Conservation (phyloP, 148 eudicot species). For the Rhododendron ferrugineum region DNA sequence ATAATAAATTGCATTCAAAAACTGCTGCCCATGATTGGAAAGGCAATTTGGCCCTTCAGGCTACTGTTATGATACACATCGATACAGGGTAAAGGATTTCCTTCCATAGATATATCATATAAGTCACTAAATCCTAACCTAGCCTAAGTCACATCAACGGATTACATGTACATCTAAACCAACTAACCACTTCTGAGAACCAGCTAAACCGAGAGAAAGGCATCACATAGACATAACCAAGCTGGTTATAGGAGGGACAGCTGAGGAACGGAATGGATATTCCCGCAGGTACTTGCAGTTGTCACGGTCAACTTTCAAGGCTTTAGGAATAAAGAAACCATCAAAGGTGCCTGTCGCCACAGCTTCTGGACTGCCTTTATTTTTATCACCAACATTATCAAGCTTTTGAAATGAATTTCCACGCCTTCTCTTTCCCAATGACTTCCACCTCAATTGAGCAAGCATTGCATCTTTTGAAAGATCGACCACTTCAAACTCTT, state of each 20-base stretch:
- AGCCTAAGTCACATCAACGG: neutral
- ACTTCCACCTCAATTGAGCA: conserved; percentile 55
- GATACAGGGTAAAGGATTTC: neutral
- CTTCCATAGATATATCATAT: neutral
- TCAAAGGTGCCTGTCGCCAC: conserved; percentile 10
- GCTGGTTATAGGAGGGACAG: conserved; percentile 41
- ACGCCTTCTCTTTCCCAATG: conserved; percentile 54
- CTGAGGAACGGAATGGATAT: conserved; percentile 46
- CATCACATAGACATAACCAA: conserved; percentile 75
- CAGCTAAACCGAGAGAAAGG: neutral
- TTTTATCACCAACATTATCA: conserved; percentile 9
- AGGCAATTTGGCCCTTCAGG: neutral
- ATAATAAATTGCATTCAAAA: conserved; percentile 18
- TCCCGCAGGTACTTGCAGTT: conserved; percentile 57
- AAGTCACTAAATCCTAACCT: conserved; percentile 10
- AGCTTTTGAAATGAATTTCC: conserved; percentile 28
- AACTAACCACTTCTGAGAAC: neutral
- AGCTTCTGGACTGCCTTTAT: conserved; percentile 15
- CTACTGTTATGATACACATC: neutral
- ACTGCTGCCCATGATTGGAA: conserved; percentile 22
- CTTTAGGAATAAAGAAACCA: conserved; percentile 12
- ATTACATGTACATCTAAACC: conserved; percentile 11
- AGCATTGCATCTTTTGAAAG: conserved; percentile 51
- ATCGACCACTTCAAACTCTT: conserved; percentile 23
- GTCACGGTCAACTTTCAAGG: conserved; percentile 47